Conservation (phyloP, 2,329 filamentous ascomycete species). For the Ophiosphaerella narmari region DNA sequence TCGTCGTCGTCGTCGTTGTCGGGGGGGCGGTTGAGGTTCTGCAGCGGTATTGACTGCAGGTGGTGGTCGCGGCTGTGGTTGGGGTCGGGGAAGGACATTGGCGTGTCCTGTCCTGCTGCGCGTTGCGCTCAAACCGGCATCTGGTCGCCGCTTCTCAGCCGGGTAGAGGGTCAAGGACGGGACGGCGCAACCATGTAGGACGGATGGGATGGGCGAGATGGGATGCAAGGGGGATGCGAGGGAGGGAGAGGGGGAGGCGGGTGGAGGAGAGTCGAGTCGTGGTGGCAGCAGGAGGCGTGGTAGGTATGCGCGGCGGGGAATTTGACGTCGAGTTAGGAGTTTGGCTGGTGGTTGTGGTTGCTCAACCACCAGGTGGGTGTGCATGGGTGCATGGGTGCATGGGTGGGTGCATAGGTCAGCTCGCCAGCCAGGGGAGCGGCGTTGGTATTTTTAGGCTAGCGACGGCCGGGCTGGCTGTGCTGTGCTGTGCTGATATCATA, state of each 20-base stretch:
- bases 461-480: conserved; percentile 1
- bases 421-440: conserved; percentile 6
- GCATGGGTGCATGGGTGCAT: conserved; percentile 5
- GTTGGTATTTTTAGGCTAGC: conserved; percentile 15
- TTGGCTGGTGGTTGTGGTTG: conserved; percentile 1
- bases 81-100: conserved; percentile 57
- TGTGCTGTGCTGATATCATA: background rate
- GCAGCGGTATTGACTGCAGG: conserved; percentile 72
- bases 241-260: background rate
- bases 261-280: background rate
- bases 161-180: conserved; percentile 9
- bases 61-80: conserved; percentile 53
- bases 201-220: background rate
- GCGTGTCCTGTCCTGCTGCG: conserved; percentile 33
- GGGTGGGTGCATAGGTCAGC: conserved; percentile 5
- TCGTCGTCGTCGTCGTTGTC: conserved; percentile 34
- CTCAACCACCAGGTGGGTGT: conserved; percentile 3
- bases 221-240: no score
- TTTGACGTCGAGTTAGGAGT: background rate
- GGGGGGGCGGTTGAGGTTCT: conserved; percentile 54
- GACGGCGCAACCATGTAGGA: conserved; percentile 24
- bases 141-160: conserved; percentile 34
- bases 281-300: background rate
- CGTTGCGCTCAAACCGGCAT: conserved; percentile 32
- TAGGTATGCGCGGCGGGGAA: conserved; percentile 5